These are phyloP conservation scores for Chondrus crispus DNA, from an alignment of 23 red algal genomes.

Conservation along the genomic window DNA sequence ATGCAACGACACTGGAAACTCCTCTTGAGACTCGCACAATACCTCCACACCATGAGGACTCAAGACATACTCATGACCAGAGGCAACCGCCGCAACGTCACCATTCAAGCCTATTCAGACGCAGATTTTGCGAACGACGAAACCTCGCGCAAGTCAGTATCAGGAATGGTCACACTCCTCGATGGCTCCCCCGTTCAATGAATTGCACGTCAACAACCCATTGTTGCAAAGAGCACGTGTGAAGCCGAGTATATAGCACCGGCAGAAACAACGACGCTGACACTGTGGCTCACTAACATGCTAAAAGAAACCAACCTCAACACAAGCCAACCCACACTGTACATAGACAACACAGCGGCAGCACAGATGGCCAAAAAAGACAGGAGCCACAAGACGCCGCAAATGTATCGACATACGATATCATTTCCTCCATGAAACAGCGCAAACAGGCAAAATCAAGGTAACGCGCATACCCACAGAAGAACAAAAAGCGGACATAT, in stretches of 20 bases:
- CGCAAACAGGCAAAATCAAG: too few species aligned
- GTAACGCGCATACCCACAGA: too few species aligned
- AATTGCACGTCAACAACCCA: background rate
- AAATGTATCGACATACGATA: too few species aligned
- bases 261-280: background rate
- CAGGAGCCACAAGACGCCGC: too few species aligned
- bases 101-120: background rate
- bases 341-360: too few species aligned
- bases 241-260: background rate
- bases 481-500: too few species aligned
- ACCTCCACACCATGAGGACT: background rate
- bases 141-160: background rate
- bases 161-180: background rate
- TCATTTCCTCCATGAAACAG: too few species aligned
- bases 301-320: too few species aligned
- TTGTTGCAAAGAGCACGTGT: background rate
- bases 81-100: too few species aligned
- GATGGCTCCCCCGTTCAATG: background rate
- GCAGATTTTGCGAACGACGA: background rate
- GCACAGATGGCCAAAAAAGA: too few species aligned
- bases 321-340: too few species aligned
- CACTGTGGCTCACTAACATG: background rate
- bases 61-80: too few species aligned
- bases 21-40: background rate
- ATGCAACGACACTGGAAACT: background rate